Evolutionary conservation across 1,139 yeast genomes (phyloP).

Genomic region (Scheffersomyces insectosa): DNA sequence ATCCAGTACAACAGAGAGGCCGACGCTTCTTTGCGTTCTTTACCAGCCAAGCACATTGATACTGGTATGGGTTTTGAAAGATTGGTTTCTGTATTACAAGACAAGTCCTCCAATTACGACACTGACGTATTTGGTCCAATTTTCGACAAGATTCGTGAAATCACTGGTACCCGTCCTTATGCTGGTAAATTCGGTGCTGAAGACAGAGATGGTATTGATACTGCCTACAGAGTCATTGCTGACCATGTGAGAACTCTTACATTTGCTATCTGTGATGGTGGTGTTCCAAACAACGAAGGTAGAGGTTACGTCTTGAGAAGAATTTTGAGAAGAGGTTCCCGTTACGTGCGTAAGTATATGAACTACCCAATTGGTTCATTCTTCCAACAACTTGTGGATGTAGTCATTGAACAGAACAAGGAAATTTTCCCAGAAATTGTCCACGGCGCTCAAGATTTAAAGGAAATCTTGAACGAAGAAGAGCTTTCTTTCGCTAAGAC

Average conservation of each 20-base stretch:
- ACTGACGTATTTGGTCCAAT: constrained; percentile 94
- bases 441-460: constrained; percentile 69
- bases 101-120: constrained; percentile 89
- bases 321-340: constrained; percentile 95
- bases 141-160: constrained; percentile 81
- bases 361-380: constrained; percentile 93
- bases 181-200: constrained; percentile 91
- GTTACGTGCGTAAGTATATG: constrained; percentile 95
- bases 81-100: constrained; percentile 89
- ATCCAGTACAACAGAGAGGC: constrained; percentile 95
- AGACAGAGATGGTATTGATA: constrained; percentile 91
- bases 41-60: constrained; percentile 94
- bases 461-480: constrained; percentile 93
- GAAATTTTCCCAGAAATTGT: constrained; percentile 90
- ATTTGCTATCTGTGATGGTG: constrained; percentile 96
- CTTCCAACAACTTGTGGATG: constrained; percentile 89
- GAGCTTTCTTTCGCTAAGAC: constrained; percentile 94
- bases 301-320: constrained; percentile 98
- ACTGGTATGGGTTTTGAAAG: constrained; percentile 99
- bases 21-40: constrained; percentile 73
- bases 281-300: constrained; percentile 98
- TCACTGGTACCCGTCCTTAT: constrained; percentile 90
- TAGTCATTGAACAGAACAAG: constrained; percentile 83
- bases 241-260: constrained; percentile 97
- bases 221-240: constrained; percentile 97